Conservation (phyloP, 306 rosid genomes). For the Prunus davidiana region DNA sequence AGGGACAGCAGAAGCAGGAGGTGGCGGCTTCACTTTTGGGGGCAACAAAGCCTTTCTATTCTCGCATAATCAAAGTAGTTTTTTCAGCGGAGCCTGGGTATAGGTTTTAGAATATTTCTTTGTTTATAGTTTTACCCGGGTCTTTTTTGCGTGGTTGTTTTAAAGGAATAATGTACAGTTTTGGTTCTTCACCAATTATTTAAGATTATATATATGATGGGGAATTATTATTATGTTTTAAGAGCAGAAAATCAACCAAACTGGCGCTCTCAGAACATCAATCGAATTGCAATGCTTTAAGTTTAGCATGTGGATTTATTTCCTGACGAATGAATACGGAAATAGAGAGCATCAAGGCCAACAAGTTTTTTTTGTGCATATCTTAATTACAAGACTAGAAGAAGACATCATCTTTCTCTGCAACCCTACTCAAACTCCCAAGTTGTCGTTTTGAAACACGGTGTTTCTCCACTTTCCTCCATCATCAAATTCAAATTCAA, state of each 20-base stretch:
- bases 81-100: constrained; percentile 15
- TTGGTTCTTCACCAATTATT: constrained; percentile 24
- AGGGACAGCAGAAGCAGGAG: constrained; percentile 1
- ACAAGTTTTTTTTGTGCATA: neutral
- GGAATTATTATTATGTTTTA: constrained; percentile 5
- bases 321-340: no score
- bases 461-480: neutral
- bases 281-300: no score
- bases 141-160: constrained; percentile 9
- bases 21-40: neutral
- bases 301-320: neutral
- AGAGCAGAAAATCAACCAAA: neutral
- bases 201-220: neutral
- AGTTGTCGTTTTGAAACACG: neutral
- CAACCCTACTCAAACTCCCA: neutral
- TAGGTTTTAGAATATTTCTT: constrained; percentile 6
- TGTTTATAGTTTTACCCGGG: constrained; percentile 8
- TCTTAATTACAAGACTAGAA: neutral
- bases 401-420: neutral
- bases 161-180: constrained; percentile 62
- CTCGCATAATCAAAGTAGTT: neutral
- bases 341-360: neutral
- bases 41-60: neutral
- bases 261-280: no score
- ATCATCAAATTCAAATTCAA: neutral